Evolutionary conservation across 1,284 basidiomycete species (phyloP).

Genomic region (Austroboletus olivaceoglutinosus): DNA sequence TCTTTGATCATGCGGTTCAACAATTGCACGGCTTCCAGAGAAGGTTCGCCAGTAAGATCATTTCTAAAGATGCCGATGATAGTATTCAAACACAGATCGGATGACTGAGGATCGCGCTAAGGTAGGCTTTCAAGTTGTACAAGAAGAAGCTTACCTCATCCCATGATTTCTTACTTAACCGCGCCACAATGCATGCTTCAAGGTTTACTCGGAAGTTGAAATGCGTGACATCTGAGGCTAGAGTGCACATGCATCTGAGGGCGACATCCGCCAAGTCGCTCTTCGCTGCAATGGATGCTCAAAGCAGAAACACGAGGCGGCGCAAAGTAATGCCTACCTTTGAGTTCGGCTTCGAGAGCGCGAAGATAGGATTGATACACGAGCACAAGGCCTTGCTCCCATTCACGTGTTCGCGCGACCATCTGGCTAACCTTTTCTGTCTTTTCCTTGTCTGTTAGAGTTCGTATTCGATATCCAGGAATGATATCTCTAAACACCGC

Average conservation of each 20-base stretch:
- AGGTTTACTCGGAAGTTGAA: conserved; percentile 98
- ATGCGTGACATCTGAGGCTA: conserved; percentile 83
- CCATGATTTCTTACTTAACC: conserved; percentile 85
- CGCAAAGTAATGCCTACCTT: conserved; percentile 54
- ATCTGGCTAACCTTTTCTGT: conserved; percentile 94
- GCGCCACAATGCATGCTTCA: conserved; percentile 83
- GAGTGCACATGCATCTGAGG: conserved; percentile 84
- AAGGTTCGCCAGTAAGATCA: conserved; percentile 78
- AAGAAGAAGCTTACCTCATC: conserved; percentile 60
- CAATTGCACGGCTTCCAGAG: conserved; percentile 87
- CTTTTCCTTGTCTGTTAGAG: conserved; percentile 88
- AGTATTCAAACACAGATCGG: conserved; percentile 78
- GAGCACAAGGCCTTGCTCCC: conserved; percentile 91
- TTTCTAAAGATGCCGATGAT: conserved; percentile 79
- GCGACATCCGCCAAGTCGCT: conserved; percentile 70
- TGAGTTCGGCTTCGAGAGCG: conserved; percentile 81
- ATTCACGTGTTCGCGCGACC: conserved; percentile 88
- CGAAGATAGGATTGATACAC: conserved; percentile 91
- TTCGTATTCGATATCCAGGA: conserved; percentile 87
- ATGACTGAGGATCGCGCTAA: conserved; percentile 49
- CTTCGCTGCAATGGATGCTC: conserved; percentile 51
- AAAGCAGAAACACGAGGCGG: conserved; percentile 19
- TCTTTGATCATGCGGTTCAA: conserved; percentile 98
- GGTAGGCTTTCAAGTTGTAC: conserved; percentile 6
- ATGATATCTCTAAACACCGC: conserved; percentile 96